Conservation (phyloP, 2,329 filamentous ascomycete species). For the Geosmithia morbida region DNA sequence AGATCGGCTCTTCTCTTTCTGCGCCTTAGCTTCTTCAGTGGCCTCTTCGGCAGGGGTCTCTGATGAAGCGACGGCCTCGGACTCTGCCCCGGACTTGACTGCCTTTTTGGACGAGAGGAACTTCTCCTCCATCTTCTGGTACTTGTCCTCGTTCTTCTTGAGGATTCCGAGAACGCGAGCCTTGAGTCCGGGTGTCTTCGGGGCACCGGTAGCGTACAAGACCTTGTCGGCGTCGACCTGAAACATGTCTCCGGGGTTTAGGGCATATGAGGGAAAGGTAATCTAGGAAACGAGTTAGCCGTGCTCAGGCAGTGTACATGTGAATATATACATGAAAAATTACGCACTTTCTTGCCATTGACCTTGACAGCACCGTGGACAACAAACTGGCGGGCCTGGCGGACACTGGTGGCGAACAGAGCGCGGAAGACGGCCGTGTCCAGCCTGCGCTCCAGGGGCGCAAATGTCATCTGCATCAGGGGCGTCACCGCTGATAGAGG, state of each 20-base stretch:
- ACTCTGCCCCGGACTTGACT: not conserved
- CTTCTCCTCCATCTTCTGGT: conserved; percentile 1
- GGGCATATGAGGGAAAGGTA: conserved; percentile 77
- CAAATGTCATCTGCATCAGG: conserved; percentile 94
- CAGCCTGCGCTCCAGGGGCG: conserved; percentile 76
- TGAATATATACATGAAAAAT: conserved; percentile 4
- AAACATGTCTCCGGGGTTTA: conserved; percentile 98
- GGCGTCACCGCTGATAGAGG: conserved; percentile 45
- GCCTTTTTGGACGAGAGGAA: not conserved
- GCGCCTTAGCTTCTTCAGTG: conserved; percentile 13
- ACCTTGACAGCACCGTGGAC: conserved; percentile 88
- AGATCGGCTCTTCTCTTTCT: conserved; percentile 1
- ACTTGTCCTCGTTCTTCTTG: conserved; percentile 23
- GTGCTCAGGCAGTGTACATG: not conserved
- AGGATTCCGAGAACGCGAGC: conserved; percentile 15
- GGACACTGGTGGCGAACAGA: conserved; percentile 82
- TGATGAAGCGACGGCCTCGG: not conserved
- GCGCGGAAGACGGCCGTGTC: conserved; percentile 93
- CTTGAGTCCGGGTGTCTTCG: conserved; percentile 29
- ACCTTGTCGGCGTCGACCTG: conserved; percentile 85
- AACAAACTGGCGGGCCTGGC: conserved; percentile 89
- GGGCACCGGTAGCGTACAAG: conserved; percentile 69
- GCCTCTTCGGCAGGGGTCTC: not conserved
- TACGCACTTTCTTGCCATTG: conserved; percentile 76
- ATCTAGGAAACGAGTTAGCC: conserved; percentile 41